phyloP scores from a whole-genome alignment of 2,329 filamentous ascomycete species.

The Didymella pomorum region DNA sequence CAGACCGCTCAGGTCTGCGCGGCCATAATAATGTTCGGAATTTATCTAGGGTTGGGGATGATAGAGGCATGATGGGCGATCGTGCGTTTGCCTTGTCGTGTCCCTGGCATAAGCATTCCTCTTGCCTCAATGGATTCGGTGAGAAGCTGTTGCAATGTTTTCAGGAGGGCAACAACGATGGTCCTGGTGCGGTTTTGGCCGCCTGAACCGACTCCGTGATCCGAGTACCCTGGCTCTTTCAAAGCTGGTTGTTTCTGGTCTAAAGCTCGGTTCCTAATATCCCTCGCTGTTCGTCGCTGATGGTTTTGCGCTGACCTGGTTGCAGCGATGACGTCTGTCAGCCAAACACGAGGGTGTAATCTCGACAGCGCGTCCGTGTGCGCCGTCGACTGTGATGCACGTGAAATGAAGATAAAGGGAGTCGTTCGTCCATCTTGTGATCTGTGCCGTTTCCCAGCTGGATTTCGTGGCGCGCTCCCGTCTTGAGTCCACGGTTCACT shows the following conservation, averaged over 20 bases:
- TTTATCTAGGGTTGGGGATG: constrained; percentile 10
- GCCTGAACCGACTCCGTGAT: neutral
- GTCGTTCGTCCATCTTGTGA: constrained; percentile 17
- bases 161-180: neutral
- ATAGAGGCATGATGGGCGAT: constrained; percentile 8
- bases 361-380: neutral
- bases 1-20: constrained; percentile 3
- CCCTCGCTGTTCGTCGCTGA: constrained; percentile 3
- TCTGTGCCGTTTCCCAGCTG: constrained; percentile 21
- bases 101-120: neutral
- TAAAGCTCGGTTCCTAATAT: constrained; percentile 2
- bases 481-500: constrained; percentile 18
- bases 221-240: neutral
- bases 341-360: constrained; percentile 7
- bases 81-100: neutral
- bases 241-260: neutral
- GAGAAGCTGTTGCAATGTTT: neutral
- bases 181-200: neutral
- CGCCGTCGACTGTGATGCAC: neutral
- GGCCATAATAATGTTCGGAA: constrained; percentile 14
- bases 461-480: constrained; percentile 23
- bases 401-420: neutral
- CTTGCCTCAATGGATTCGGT: neutral
- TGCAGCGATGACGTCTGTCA: constrained; percentile 18
- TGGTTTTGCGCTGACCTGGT: constrained; percentile 9